phyloP scores from a whole-genome alignment of 2,329 filamentous ascomycete species.

The Colletotrichum sp. region DNA sequence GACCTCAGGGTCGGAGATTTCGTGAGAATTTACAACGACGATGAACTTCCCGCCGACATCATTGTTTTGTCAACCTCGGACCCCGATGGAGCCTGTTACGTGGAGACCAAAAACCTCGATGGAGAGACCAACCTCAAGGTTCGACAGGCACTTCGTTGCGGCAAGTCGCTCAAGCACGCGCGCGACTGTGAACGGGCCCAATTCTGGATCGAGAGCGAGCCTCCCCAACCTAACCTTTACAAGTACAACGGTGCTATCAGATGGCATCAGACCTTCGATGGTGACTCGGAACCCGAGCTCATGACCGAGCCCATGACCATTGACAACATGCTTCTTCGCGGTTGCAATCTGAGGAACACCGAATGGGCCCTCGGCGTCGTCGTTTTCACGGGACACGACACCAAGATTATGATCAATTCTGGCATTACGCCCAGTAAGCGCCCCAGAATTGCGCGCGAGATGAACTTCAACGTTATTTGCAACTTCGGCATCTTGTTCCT shows the following conservation, averaged over 20 bases:
- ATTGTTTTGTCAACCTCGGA: conserved; percentile 94
- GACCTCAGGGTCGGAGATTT: conserved; percentile 95
- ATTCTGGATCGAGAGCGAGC: conserved; percentile 89
- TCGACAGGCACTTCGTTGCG: conserved; percentile 86
- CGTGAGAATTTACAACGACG: conserved; percentile 93
- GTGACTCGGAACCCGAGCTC: conserved; percentile 66
- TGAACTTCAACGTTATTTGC: conserved; percentile 97
- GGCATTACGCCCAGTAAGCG: conserved; percentile 95
- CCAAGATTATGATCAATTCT: conserved; percentile 99
- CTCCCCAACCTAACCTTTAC: conserved; percentile 92
- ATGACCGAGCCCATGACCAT: conserved; percentile 95
- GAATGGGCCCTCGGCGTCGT: conserved; percentile 95
- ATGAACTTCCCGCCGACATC: conserved; percentile 92
- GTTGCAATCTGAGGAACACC: conserved; percentile 92
- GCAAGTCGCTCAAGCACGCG: conserved; percentile 83
- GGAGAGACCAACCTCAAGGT: conserved; percentile 98
- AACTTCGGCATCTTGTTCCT: conserved; percentile 90
- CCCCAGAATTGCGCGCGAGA: conserved; percentile 85
- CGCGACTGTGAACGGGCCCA: conserved; percentile 89
- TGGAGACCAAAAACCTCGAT: conserved; percentile 98
- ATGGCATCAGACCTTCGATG: conserved; percentile 79
- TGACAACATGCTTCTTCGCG: conserved; percentile 92
- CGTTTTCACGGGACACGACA: conserved; percentile 92
- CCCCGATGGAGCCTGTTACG: conserved; percentile 91
- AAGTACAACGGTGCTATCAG: conserved; percentile 89